Evolutionary conservation across 805 yeast species (phyloP).

Genomic region (Hemisphaericaspora nanyangensis): DNA sequence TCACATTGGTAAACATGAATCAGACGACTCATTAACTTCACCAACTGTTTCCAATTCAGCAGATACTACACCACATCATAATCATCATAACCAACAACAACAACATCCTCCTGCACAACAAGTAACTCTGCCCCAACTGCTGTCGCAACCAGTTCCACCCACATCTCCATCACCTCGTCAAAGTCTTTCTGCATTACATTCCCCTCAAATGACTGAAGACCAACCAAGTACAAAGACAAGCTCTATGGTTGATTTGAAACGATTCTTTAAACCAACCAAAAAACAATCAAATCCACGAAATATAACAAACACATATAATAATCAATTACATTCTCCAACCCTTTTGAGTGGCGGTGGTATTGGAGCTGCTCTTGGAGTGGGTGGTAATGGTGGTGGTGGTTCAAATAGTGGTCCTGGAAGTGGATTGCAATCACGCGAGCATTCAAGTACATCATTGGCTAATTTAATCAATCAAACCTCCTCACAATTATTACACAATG

Average conservation of each 20-base stretch:
- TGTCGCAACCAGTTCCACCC: neutral
- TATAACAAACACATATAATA: conserved; percentile 12
- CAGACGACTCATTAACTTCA: conserved; percentile 30
- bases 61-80: conserved; percentile 6
- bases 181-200: conserved; percentile 1
- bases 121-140: neutral
- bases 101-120: conserved; percentile 6
- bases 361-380: too few relatives aligned
- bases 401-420: neutral
- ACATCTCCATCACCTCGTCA: conserved; percentile 6
- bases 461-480: conserved; percentile 35
- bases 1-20: conserved; percentile 39
- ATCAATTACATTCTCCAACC: conserved; percentile 28
- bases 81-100: conserved; percentile 16
- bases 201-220: conserved; percentile 17
- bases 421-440: conserved; percentile 24
- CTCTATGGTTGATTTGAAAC: conserved; percentile 69
- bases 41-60: conserved; percentile 29
- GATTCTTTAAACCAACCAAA: conserved; percentile 62
- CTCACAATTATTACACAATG: conserved; percentile 33
- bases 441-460: conserved; percentile 34
- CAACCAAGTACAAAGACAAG: conserved; percentile 18
- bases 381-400: too few relatives aligned
- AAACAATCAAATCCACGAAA: conserved; percentile 19
- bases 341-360: conserved; percentile 8